A percentile compares a stretch with the other conserved stretches of the same genome.
Evolutionary conservation across 805 yeast genomes (phyloP).

Genomic region (Helenozyma rhizophorensis): DNA sequence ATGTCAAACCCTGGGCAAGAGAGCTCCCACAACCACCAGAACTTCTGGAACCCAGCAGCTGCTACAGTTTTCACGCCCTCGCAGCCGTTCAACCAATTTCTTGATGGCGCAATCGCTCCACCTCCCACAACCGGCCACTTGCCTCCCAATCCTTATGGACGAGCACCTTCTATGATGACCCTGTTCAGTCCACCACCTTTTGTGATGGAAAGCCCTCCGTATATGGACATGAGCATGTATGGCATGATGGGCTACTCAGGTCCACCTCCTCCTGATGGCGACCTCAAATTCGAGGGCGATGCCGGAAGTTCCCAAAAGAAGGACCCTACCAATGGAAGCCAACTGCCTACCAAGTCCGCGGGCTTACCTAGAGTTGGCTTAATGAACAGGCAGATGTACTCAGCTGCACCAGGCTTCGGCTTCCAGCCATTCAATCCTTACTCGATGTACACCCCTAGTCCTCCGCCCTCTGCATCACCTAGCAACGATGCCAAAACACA

Average conservation of each 20-base stretch:
- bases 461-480: constrained; percentile 15
- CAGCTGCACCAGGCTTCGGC: constrained; percentile 32
- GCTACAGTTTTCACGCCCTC: constrained; percentile 57
- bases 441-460: constrained; percentile 28
- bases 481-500: constrained; percentile 1
- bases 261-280: constrained; percentile 7
- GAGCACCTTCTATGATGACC: constrained; percentile 28
- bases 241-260: constrained; percentile 25
- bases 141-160: constrained; percentile 28
- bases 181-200: constrained; percentile 37
- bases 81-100: constrained; percentile 22
- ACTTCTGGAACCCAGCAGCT: constrained; percentile 65
- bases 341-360: constrained; percentile 9
- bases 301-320: constrained; percentile 1
- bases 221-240: constrained; percentile 30
- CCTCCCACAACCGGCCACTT: constrained; percentile 12
- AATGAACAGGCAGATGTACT: constrained; percentile 30
- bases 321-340: neutral
- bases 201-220: constrained; percentile 33
- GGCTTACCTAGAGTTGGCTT: constrained; percentile 30
- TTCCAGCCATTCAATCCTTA: constrained; percentile 51
- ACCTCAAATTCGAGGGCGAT: constrained; percentile 1
- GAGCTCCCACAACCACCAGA: constrained; percentile 17
- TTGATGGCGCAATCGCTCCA: constrained; percentile 17
- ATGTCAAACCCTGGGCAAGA: constrained; percentile 10